Evolutionary conservation across 2,329 filamentous ascomycete genomes (phyloP), one percentile per base, ranked within the genome.

Genomic region (Akanthomyces uredinophilus): DNA sequence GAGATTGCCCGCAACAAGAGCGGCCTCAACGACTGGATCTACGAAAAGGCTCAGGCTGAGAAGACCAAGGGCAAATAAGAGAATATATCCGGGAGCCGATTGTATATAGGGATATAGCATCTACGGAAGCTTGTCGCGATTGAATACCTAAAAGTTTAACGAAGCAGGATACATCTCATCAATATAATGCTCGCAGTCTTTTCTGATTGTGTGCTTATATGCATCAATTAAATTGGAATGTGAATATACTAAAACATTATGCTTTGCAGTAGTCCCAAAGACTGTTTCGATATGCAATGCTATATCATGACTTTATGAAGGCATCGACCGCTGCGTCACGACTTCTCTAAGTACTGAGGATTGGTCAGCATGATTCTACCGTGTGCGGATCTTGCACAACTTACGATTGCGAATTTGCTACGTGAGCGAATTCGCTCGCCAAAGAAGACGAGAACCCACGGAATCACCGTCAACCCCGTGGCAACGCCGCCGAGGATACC

Each of bases 1-100:
- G 79, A 83, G 71, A 81, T 83, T 69, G 78, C 78, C 47, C 75
- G 91, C 82, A 99, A 99, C 78, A 88, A 88, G 64, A 84, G 85
- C 60, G 94, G 94, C 32, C 78, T 98, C 63, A 99, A 99, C 72
- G 95, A 99, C 76, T 99, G 95, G 95, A 87, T 99, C 65, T 95
- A 94, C 75, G 93, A 98, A 78, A 83, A 91, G 74, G 85, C 88
- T 1, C 87, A 94, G 70, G 81, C 83, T 61, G 79, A 84, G 68
- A 83, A 83, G 74, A 74, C 76, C 20, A 58, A 63, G 41, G 32
- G 59, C 41, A 62, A 62, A 39, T 52, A 58, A 47, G 14, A 14
- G 2, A 4, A 22, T 41, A 6, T 22, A 3, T 10, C 6, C 29
- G 20, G 35, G 18, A 44, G 18, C 5, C 18, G 29, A 8, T 29